phyloP scores from a whole-genome alignment of 495 filamentous ascomycete species.

The Daldinia loculata region DNA sequence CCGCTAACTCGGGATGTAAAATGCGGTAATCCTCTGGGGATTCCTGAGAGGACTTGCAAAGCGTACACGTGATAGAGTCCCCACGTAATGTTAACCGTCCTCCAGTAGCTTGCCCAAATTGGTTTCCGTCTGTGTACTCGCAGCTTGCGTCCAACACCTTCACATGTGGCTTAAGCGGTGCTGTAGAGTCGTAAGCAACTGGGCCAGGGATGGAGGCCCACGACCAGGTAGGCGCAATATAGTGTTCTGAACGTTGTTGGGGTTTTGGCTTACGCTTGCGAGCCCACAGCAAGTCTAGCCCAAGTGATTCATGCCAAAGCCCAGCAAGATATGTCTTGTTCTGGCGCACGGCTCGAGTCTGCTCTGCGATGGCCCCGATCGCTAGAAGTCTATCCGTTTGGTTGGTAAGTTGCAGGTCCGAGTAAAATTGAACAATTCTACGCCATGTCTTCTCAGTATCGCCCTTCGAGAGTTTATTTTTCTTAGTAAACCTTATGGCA shows the following conservation, averaged over 20 bases:
- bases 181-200: background rate
- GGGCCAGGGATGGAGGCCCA: conserved; percentile 3
- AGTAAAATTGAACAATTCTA: background rate
- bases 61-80: background rate
- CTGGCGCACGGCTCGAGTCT: background rate
- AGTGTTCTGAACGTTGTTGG: background rate
- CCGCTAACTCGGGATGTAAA: background rate
- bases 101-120: background rate
- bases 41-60: background rate
- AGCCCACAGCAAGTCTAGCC: background rate
- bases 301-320: conserved; percentile 7
- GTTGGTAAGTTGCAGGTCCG: conserved; percentile 2
- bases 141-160: background rate
- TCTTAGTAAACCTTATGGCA: background rate
- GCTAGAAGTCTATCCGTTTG: background rate
- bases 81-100: background rate
- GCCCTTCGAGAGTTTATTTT: background rate
- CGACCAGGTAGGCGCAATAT: conserved; percentile 2
- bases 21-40: background rate
- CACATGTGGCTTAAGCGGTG: background rate
- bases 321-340: conserved; percentile 5
- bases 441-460: background rate
- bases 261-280: background rate
- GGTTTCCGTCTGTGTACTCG: background rate
- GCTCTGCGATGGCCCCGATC: conserved; percentile 13